Evolutionary conservation across 768 basidiomycete species (phyloP).

Genomic region (Podaxis rugospora): DNA sequence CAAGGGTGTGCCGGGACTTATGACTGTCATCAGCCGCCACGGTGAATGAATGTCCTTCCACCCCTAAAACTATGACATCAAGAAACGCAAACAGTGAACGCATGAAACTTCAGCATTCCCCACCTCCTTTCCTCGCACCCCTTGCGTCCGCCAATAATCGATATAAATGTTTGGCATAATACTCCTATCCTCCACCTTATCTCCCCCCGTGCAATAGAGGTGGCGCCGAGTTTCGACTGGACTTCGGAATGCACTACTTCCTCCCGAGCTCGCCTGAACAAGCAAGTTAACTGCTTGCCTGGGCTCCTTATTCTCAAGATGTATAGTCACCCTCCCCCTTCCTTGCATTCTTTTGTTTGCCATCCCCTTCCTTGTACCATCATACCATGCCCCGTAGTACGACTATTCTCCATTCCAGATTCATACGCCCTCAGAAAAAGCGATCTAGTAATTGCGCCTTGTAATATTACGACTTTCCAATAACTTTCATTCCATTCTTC

Average conservation of each 20-base stretch:
- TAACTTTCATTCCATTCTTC: not conserved
- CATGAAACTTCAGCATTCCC: not conserved
- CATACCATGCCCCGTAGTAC: not conserved
- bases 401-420: not conserved
- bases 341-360: not conserved
- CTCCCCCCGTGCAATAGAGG: not conserved
- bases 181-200: not conserved
- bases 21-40: slow-evolving; percentile 59
- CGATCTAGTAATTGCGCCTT: not conserved
- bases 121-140: not conserved
- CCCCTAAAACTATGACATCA: not conserved
- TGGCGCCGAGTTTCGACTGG: not conserved
- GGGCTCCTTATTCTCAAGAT: not conserved
- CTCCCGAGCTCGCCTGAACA: not conserved
- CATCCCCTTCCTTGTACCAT: not conserved
- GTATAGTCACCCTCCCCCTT: not conserved
- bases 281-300: not conserved
- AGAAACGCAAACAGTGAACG: not conserved
- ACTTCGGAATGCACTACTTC: not conserved
- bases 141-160: not conserved
- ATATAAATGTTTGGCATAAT: not conserved
- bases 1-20: slow-evolving; percentile 62
- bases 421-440: not conserved
- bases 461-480: not conserved
- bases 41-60: slow-evolving; percentile 15